phyloP scores from a whole-genome alignment of 2,329 filamentous ascomycete species.

The Aureobasidium uvarum region DNA sequence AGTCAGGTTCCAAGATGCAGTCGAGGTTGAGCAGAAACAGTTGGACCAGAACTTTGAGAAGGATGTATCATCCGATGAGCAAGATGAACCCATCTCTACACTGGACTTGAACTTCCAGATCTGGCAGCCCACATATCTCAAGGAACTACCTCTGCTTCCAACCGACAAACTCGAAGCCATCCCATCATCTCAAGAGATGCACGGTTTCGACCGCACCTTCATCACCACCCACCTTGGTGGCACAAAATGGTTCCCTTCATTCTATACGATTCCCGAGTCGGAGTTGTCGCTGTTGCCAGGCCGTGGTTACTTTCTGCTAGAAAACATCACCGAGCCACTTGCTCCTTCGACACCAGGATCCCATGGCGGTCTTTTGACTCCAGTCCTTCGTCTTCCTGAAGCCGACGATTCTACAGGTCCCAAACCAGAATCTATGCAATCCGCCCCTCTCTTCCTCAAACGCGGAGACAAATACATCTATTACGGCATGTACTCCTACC shows the following conservation, averaged over 20 bases:
- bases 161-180: conserved; percentile 29
- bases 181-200: conserved; percentile 31
- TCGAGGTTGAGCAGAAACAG: neutral
- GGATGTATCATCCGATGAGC: too few species aligned
- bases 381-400: conserved; percentile 7
- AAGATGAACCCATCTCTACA: neutral
- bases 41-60: neutral
- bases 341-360: conserved; percentile 42
- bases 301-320: conserved; percentile 46
- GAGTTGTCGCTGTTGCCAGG: conserved; percentile 36
- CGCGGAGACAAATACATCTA: conserved; percentile 41
- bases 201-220: conserved; percentile 43
- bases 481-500: conserved; percentile 49
- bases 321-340: conserved; percentile 43
- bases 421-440: conserved; percentile 1
- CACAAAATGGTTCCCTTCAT: conserved; percentile 43
- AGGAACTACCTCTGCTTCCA: conserved; percentile 34
- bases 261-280: conserved; percentile 39
- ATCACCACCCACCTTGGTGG: conserved; percentile 42
- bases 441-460: conserved; percentile 46
- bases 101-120: neutral
- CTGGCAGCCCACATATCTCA: conserved; percentile 44
- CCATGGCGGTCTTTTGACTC: conserved; percentile 38
- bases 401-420: neutral
- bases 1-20: neutral